Base-by-base conservation (phyloP, 768 basidiomycete genomes). In the Leccinellum luteum region DNA sequence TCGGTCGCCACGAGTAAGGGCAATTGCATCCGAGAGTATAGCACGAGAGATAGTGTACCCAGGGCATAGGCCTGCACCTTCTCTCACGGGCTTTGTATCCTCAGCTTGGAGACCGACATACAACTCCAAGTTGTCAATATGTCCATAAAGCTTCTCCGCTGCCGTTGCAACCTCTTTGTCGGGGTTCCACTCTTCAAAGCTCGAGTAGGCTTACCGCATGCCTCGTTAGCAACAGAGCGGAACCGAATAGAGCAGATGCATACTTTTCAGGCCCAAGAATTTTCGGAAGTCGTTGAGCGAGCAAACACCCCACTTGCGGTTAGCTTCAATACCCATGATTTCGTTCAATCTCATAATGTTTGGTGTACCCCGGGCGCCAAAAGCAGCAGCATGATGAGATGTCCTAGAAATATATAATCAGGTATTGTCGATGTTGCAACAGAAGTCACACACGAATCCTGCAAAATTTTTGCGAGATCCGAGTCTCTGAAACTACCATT, bases 1-100 rank as follows among this genome's bases (percentile, higher is more conserved):
- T 53, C 91, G 80, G 66, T 94, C 92, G 30, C 92, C 92, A 53
- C 91, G 86, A 49, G 89, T 92, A 54, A 94, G 83, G 13, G 92
- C 89, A 55, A 93, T 88, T 28, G 92, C 92, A 66, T 94, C 92
- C 60, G 85, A 84, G 32, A 94, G 83, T 64, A 94, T 94, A 8
- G 92, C 91, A 31, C 92, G 85, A 64, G 87, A 87, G 65, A 91
- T 83, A 10, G 92, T 94, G 72, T 89, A 93, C 14, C 90, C 86
- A 60, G 92, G 91, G 73, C 92, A 94, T 54, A 94, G 80, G 55
- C 92, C 92, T 53, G 92, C 89, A 51, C 92, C 92, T 0, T 85
- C 84, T 21, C 86, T 79, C 35, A 90, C 75, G 13, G 84, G 86
- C 67, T 92, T 94, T 2, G 85, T 66, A 59, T 88, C 84, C 66